Evolutionary conservation across 179 eudicot genomes (phyloP), one percentile per base, ranked within the genome.

Genomic region (Amaranthus tricolor): DNA sequence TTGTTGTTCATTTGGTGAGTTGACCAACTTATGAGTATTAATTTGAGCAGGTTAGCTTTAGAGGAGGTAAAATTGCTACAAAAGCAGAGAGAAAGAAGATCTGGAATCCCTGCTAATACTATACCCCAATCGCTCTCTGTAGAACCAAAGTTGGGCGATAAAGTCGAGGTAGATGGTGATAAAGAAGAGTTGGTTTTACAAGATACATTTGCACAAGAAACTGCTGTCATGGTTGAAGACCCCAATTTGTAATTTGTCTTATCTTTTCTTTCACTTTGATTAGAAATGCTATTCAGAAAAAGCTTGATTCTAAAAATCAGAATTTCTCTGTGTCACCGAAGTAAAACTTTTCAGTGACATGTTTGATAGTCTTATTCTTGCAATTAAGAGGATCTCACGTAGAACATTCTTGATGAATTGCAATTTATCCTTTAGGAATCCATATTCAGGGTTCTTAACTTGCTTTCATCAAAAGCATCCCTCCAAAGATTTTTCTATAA

Each of bases 161-260:
- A 89, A 82, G 82, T 61, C 54, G 97, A 87, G 79, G 91, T 78
- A 19, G 98, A 90, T 74, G 96, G 87, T 50, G 98, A 94, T 75
- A 90, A 92, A 74, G 98, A 94, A 63, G 98, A 94, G 67, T 83
- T 94, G 83, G 98, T 94, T 62, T 85, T 94, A 82, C 98, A 94
- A 81, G 97, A 92, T 78, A 94, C 98, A n/a, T 94, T 94, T 83
- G 98, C 97, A 15, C 94, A 86, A 75, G 98, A 94, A 84, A 94
- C 97, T 78, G 98, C 97, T 82, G 98, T 94, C 79, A 78, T 88
- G 93, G 88, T 86, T 17, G 98, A 94, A 87, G 98, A 94, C 74
- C 98, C 98, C 57, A 92, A 90, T 83, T 92, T 94, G 98, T 94
- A 84, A 76, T 73, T 52, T 75, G 16, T 55, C 45, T 64, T 14